These are phyloP conservation scores for Diplotaxis tenuifolia DNA, from an alignment of 345 rosid species.

Conservation along the genomic window DNA sequence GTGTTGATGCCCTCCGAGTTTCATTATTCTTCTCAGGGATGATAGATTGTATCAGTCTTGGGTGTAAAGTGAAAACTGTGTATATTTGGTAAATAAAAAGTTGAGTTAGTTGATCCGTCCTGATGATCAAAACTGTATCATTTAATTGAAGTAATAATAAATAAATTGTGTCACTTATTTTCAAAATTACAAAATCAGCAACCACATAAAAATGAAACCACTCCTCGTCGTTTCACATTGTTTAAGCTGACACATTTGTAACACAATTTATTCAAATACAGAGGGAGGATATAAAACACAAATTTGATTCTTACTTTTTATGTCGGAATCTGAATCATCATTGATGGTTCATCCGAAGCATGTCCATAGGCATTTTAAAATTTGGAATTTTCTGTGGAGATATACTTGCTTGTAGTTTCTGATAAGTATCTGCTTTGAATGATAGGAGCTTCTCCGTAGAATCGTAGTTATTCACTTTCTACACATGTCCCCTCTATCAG, in stretches of 20 bases:
- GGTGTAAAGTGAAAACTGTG: neutral
- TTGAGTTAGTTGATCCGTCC: neutral
- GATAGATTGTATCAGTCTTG: neutral
- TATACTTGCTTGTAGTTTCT: neutral
- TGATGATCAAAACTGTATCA: neutral
- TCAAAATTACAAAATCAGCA: constrained; percentile 28
- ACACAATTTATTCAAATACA: constrained; percentile 5
- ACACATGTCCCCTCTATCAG: neutral
- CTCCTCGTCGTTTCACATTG: neutral
- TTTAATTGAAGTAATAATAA: neutral
- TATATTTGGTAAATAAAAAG: neutral
- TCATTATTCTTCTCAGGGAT: neutral
- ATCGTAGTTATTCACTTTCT: neutral
- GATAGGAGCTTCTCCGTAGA: no score
- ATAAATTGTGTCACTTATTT: neutral
- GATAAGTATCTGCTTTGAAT: no score
- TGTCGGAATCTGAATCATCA: constrained; percentile 4
- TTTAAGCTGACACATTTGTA: neutral
- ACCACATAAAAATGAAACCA: constrained; percentile 8
- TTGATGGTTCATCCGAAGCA: constrained; percentile 50
- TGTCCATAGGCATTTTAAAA: constrained; percentile 66
- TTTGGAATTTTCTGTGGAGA: constrained; percentile 42
- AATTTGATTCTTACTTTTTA: neutral
- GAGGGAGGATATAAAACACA: neutral
- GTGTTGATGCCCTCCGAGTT: neutral